phyloP scores from a whole-genome alignment of 225 moss, liverwort and hornwort species.

The Straminergon stramineum region DNA sequence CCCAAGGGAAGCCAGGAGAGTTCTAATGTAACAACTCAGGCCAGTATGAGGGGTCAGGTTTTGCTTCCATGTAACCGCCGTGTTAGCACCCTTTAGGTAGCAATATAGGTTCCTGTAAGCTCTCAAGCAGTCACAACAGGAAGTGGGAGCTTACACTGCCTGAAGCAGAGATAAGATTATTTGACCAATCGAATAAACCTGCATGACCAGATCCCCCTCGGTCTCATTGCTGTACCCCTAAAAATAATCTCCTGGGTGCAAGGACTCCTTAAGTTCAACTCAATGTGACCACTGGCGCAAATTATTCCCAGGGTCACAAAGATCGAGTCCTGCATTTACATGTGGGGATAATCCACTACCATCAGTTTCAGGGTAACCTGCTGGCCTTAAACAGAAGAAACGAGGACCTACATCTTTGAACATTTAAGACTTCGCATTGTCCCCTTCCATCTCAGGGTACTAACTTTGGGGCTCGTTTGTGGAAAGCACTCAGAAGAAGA shows the following conservation, averaged over 20 bases:
- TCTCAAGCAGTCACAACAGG: slow-evolving; percentile 80
- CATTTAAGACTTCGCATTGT: background rate
- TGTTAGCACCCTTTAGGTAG: slow-evolving; percentile 30
- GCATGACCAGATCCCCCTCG: slow-evolving; percentile 79
- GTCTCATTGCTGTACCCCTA: slow-evolving; percentile 93
- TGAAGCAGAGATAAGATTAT: slow-evolving; percentile 93
- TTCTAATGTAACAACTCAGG: slow-evolving; percentile 23
- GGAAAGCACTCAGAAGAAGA: background rate
- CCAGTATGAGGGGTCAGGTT: slow-evolving; percentile 11
- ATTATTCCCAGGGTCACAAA: slow-evolving; percentile 91
- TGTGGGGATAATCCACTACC: slow-evolving; percentile 93
- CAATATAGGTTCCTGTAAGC: slow-evolving; percentile 36
- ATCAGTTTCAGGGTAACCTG: slow-evolving; percentile 77
- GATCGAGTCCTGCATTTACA: slow-evolving; percentile 99
- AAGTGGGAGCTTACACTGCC: slow-evolving; percentile 99
- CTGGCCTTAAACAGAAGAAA: slow-evolving; percentile 31
- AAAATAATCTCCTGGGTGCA: slow-evolving; percentile 84
- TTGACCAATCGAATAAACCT: slow-evolving; percentile 95
- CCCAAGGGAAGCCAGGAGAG: slow-evolving; percentile 17
- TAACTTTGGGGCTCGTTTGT: background rate
- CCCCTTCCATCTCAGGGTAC: background rate
- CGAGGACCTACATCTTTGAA: slow-evolving; percentile 10
- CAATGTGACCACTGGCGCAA: slow-evolving; percentile 97
- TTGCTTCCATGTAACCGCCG: slow-evolving; percentile 21
- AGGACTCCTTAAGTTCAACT: slow-evolving; percentile 98